Evolutionary conservation across 306 rosid genomes (phyloP).

Genomic region (Calophaca sinica): DNA sequence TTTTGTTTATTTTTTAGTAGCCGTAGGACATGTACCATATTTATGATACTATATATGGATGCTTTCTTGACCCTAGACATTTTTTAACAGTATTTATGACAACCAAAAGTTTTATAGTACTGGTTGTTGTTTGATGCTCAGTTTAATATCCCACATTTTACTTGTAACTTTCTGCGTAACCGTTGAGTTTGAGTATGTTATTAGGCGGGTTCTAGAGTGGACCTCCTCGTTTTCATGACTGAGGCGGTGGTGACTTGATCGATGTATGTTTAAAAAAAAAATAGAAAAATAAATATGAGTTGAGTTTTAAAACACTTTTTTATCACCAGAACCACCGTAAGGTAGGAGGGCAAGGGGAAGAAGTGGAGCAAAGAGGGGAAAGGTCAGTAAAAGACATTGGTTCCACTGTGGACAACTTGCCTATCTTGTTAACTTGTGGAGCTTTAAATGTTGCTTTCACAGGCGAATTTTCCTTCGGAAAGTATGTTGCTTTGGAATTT

Average conservation of each 20-base stretch:
- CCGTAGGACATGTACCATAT: slow-evolving; percentile 61
- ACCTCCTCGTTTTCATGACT: too few species aligned
- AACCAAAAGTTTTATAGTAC: slow-evolving; percentile 44
- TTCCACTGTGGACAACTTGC: too few species aligned
- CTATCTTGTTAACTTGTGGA: slow-evolving; percentile 12
- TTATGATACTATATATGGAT: slow-evolving; percentile 41
- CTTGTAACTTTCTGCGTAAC: slow-evolving; percentile 38
- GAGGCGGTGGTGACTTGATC: too few species aligned
- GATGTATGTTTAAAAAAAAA: too few species aligned
- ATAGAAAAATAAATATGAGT: too few species aligned
- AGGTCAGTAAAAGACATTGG: too few species aligned
- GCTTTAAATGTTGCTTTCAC: slow-evolving; percentile 29
- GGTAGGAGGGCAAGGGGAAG: too few species aligned
- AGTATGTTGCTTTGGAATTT: background rate
- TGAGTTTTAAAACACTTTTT: too few species aligned
- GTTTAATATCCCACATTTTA: slow-evolving; percentile 38
- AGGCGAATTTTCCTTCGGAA: slow-evolving; percentile 7
- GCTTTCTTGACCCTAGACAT: slow-evolving; percentile 43
- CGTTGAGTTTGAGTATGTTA: slow-evolving; percentile 32
- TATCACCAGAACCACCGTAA: too few species aligned
- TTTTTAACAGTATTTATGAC: slow-evolving; percentile 31
- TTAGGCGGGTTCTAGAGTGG: background rate
- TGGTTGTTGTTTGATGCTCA: slow-evolving; percentile 37
- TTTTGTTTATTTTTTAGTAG: slow-evolving; percentile 48
- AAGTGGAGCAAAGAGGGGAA: too few species aligned